Conservation (phyloP, 306 rosid genomes). For the Carpinus fangiana region DNA sequence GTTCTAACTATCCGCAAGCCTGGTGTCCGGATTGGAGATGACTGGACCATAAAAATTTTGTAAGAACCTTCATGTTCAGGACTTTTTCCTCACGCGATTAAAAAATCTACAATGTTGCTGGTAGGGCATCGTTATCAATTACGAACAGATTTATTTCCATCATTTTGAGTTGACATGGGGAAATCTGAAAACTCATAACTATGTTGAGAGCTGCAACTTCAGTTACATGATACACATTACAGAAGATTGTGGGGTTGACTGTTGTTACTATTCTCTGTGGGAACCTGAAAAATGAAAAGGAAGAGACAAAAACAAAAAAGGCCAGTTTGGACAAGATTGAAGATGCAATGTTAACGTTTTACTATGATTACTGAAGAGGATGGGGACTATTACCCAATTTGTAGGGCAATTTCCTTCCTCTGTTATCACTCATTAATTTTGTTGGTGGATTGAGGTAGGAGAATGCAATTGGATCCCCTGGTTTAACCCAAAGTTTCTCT, state of each 20-base stretch:
- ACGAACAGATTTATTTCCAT: neutral
- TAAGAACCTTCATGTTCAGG: slow-evolving; percentile 19
- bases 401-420: no score
- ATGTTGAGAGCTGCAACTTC: neutral
- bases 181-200: neutral
- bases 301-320: neutral
- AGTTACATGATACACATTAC: neutral
- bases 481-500: no score
- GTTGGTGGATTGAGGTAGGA: no score
- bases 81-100: neutral
- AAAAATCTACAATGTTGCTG: neutral
- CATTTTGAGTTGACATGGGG: neutral
- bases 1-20: slow-evolving; percentile 77
- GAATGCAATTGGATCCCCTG: no score
- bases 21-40: slow-evolving; percentile 59
- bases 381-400: neutral
- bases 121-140: neutral
- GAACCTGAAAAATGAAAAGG: neutral
- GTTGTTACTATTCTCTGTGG: neutral
- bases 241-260: neutral
- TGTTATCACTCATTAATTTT: no score
- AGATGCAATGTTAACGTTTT: neutral
- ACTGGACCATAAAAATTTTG: slow-evolving; percentile 70
- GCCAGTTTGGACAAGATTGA: neutral
- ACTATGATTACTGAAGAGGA: no score